phyloP scores from a whole-genome alignment of 2,329 filamentous ascomycete species.

The Kalaharituber pfeilii region DNA sequence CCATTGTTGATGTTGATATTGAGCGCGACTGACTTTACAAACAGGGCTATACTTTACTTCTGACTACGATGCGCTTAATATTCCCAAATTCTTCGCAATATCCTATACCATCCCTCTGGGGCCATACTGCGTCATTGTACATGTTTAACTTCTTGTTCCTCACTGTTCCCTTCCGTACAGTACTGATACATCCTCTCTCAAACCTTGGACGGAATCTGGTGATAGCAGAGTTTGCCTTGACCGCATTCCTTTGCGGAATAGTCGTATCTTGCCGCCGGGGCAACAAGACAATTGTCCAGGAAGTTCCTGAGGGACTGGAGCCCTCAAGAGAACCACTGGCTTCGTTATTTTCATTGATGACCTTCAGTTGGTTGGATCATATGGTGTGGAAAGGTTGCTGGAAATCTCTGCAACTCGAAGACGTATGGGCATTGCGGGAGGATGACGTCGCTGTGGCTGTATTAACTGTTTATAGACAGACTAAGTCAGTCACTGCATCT shows the following conservation, averaged over 20 bases:
- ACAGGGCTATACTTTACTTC: constrained; percentile 50
- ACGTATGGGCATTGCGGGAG: constrained; percentile 82
- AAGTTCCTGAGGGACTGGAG: constrained; percentile 75
- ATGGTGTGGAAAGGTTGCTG: constrained; percentile 82
- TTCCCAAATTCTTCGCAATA: constrained; percentile 41
- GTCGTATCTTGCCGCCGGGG: constrained; percentile 72
- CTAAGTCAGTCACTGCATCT: constrained; percentile 34
- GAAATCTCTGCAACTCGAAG: constrained; percentile 60
- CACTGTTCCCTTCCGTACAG: constrained; percentile 65
- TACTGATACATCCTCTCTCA: constrained; percentile 58
- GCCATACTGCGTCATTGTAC: constrained; percentile 79
- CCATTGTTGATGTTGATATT: neutral
- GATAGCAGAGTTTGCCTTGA: constrained; percentile 57
- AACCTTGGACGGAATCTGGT: constrained; percentile 44
- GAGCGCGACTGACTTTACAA: neutral
- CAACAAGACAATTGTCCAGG: constrained; percentile 72
- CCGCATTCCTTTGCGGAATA: constrained; percentile 55
- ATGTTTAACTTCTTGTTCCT: constrained; percentile 62
- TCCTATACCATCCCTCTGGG: constrained; percentile 63
- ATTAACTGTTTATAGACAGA: constrained; percentile 63
- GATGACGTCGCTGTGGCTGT: constrained; percentile 75
- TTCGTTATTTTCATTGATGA: constrained; percentile 71
- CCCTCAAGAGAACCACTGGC: constrained; percentile 76
- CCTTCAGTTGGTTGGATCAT: constrained; percentile 78
- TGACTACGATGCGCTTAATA: constrained; percentile 52